These are phyloP conservation scores for Rhizoclosmatium globosum DNA, from an alignment of 192 early-diverging fungal genomes.

Conservation along the genomic window DNA sequence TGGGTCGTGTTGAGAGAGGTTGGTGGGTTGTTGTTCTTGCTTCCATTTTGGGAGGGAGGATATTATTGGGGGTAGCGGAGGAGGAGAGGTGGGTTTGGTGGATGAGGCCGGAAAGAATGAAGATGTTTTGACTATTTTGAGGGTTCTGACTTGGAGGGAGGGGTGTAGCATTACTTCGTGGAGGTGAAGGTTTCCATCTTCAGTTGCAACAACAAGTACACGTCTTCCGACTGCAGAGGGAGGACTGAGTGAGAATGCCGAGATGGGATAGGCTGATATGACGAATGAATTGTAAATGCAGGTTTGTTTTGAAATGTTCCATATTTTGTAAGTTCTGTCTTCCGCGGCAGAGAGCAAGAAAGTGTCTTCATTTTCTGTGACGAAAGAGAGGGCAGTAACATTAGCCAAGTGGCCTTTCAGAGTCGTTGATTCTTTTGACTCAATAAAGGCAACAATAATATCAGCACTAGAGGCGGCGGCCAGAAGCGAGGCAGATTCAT, in stretches of 20 bases:
- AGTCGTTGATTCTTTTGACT: background rate
- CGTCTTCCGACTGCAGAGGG: background rate
- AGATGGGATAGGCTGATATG: constrained; percentile 44
- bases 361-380: constrained; percentile 7
- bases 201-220: constrained; percentile 20
- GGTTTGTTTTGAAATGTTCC: constrained; percentile 32
- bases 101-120: background rate
- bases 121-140: constrained; percentile 1
- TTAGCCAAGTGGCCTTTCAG: background rate
- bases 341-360: constrained; percentile 46
- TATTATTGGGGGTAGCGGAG: background rate
- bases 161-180: constrained; percentile 37
- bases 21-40: background rate
- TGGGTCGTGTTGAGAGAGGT: background rate
- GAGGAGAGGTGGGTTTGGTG: background rate
- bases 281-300: constrained; percentile 51
- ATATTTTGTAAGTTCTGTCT: constrained; percentile 55
- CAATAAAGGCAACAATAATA: background rate
- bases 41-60: constrained; percentile 28
- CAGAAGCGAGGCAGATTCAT: background rate
- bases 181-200: constrained; percentile 26
- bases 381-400: background rate
- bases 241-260: constrained; percentile 35
- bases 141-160: constrained; percentile 37
- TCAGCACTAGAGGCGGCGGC: background rate